Evolutionary conservation across 257 asterid genomes (phyloP).

Genomic region (Solanum dulcamara): DNA sequence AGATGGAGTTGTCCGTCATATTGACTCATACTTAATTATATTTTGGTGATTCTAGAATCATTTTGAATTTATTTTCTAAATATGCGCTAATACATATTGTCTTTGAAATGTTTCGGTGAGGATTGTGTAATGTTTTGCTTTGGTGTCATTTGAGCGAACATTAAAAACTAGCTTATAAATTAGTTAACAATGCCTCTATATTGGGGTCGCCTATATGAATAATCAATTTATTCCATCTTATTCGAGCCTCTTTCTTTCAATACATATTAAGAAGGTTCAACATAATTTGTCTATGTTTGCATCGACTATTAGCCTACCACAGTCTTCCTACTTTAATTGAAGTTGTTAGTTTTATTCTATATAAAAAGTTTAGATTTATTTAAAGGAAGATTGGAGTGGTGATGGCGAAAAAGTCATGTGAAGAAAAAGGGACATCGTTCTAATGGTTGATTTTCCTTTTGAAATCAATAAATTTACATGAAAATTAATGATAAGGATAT

Average conservation of each 20-base stretch:
- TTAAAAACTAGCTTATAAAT: neutral
- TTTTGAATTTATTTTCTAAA: neutral
- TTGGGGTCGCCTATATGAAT: neutral
- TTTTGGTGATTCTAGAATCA: neutral
- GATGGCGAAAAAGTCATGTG: no score
- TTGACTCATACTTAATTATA: neutral
- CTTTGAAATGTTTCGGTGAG: neutral
- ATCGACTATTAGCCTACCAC: neutral
- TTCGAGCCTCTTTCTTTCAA: no score
- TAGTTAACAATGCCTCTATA: neutral
- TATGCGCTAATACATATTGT: neutral
- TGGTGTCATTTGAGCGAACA: neutral
- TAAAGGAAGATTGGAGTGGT: no score
- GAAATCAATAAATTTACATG: no score
- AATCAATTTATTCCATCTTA: no score
- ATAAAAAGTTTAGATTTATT: no score
- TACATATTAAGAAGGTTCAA: neutral
- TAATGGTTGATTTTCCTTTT: no score
- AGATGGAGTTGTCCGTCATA: neutral
- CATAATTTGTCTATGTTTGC: no score
- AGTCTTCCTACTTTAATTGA: no score
- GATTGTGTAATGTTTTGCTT: neutral
- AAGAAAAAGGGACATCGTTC: no score
- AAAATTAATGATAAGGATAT: no score
- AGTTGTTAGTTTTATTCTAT: no score